A percentile compares a stretch with the other conserved stretches of the same genome.
Evolutionary conservation across 2,329 filamentous ascomycete species (phyloP).

Genomic region (Hypoxylon sp.): DNA sequence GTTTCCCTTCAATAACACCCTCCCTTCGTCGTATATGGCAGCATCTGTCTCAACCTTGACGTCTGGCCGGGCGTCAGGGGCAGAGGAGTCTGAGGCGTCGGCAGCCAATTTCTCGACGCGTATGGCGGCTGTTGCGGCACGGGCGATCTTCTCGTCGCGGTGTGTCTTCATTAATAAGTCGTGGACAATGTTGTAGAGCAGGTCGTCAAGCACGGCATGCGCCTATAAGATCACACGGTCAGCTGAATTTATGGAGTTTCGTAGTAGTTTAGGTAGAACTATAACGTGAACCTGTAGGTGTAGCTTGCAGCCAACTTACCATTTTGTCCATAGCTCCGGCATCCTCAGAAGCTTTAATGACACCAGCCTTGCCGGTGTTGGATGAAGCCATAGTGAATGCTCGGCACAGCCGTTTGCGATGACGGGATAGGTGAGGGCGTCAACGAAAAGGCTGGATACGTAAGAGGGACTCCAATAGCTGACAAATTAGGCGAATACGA

Average conservation of each 20-base stretch:
- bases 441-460: constrained; percentile 9
- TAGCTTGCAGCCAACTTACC: constrained; percentile 60
- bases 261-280: constrained; percentile 23
- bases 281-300: constrained; percentile 12
- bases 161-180: constrained; percentile 81
- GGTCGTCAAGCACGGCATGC: constrained; percentile 77
- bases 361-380: constrained; percentile 67
- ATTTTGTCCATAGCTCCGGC: constrained; percentile 68
- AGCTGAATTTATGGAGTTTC: constrained; percentile 20
- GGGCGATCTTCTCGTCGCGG: constrained; percentile 81
- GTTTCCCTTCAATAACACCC: constrained; percentile 77
- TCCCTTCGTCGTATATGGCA: constrained; percentile 77
- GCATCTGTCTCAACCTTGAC: constrained; percentile 75
- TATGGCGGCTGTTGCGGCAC: constrained; percentile 74
- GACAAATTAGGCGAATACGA: constrained; percentile 28
- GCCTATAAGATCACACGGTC: constrained; percentile 58
- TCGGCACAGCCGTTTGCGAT: constrained; percentile 22
- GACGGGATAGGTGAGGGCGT: constrained; percentile 10
- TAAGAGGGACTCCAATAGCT: constrained; percentile 9
- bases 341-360: constrained; percentile 67
- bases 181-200: constrained; percentile 81
- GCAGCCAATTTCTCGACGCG: constrained; percentile 72
- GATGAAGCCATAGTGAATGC: constrained; percentile 46
- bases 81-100: constrained; percentile 66
- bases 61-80: constrained; percentile 66